phyloP scores from a whole-genome alignment of 2,329 filamentous ascomycete species.

The Verticillium nonalfalfae region DNA sequence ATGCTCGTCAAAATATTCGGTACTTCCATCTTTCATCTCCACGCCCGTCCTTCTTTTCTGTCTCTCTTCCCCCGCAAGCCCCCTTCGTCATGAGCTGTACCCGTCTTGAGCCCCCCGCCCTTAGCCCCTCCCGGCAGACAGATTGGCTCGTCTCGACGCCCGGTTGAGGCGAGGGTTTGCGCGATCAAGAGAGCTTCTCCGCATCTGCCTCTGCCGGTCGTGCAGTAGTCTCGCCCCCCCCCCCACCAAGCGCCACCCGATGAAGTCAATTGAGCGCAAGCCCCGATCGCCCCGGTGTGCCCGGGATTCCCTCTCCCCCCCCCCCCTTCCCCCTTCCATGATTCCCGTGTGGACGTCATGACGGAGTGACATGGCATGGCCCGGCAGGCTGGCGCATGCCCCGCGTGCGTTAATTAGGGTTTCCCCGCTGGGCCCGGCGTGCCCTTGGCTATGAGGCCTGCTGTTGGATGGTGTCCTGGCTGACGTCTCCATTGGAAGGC shows the following conservation, averaged over 20 bases:
- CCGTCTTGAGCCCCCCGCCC: no score
- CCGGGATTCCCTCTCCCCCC: no score
- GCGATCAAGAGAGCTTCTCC: background rate
- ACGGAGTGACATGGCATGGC: background rate
- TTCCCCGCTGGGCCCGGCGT: background rate
- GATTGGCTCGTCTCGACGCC: background rate
- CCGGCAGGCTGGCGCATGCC: background rate
- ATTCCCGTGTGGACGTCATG: background rate
- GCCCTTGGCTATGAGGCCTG: background rate
- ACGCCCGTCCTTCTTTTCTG: background rate
- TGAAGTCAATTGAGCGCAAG: background rate
- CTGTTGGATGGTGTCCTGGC: background rate
- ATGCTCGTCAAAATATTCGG: background rate
- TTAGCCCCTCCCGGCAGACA: background rate
- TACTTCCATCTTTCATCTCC: background rate
- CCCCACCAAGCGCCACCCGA: background rate
- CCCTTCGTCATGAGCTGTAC: background rate
- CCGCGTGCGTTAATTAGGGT: background rate
- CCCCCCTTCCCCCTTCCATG: background rate
- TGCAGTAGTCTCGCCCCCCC: background rate
- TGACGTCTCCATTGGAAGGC: background rate
- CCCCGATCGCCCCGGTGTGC: background rate
- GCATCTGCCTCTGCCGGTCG: background rate
- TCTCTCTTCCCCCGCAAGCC: background rate
- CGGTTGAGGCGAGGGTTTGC: background rate